phyloP scores from a whole-genome alignment of 441 rosid species.

The Iberis amara region DNA sequence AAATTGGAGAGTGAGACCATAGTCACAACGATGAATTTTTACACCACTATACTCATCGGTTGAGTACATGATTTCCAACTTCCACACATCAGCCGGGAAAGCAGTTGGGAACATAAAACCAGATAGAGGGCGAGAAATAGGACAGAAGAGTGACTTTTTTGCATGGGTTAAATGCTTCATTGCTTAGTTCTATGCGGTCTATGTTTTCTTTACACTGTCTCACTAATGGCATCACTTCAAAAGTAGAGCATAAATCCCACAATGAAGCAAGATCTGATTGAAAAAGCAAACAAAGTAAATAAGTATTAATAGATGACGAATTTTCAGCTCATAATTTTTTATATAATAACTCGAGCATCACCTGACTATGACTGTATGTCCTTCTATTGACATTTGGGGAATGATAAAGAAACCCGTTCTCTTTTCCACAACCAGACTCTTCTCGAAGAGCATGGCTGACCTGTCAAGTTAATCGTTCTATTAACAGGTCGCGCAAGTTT shows the following conservation, averaged over 20 bases:
- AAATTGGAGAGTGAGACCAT: slow-evolving; percentile 53
- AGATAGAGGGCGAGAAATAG: slow-evolving; percentile 46
- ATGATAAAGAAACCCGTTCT: too few species aligned
- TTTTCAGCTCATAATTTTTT: too few species aligned
- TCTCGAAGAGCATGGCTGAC: too few species aligned
- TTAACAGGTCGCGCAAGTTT: too few species aligned
- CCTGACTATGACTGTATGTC: too few species aligned
- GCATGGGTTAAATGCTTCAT: slow-evolving; percentile 45
- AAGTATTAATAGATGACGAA: background rate
- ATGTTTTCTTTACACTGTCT: slow-evolving; percentile 75
- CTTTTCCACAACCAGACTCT: too few species aligned
- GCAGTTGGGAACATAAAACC: slow-evolving; percentile 56
- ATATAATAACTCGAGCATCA: too few species aligned
- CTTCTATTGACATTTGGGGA: too few species aligned
- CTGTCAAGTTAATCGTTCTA: too few species aligned
- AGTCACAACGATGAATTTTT: slow-evolving; percentile 50
- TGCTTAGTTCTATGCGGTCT: slow-evolving; percentile 47
- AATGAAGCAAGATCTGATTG: slow-evolving; percentile 62
- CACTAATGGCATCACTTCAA: slow-evolving; percentile 66
- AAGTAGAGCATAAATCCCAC: slow-evolving; percentile 51
- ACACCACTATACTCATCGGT: slow-evolving; percentile 59
- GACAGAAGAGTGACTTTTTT: slow-evolving; percentile 59
- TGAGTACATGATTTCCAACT: slow-evolving; percentile 45
- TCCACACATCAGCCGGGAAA: slow-evolving; percentile 58
- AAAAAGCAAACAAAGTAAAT: slow-evolving; percentile 40